Base-by-base conservation (phyloP, 1,284 basidiomycete species). In the Naganishia albida region DNA sequence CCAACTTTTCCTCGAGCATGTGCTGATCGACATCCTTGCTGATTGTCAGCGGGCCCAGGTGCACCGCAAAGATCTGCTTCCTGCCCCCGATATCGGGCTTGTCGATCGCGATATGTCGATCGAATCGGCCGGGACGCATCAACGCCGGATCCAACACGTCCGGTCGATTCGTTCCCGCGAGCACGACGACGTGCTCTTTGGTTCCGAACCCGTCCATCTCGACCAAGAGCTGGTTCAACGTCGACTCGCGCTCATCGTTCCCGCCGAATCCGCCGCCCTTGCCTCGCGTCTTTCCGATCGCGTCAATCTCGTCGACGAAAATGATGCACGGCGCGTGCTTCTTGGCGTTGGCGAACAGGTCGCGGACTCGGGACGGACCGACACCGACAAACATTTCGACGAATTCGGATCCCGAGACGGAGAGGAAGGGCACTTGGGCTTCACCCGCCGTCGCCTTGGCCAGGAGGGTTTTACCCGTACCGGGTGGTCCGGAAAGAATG, bases 331-430 rank as follows among this genome's bases (percentile, higher is more conserved):
- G 95, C 0, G 96, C 93, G 76, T 96, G 87, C 83, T 98, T 98
- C 85, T 93, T 95, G 63, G 95, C 95, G 2, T 89, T 93, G 34
- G 93, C 90, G 77, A 99, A 99, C 63, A 99, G 86, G 80, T 99
- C 95, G 62, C 95, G 88, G 15, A 99, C 96, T 71, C 96, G 88
- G 13, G 93, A 96, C 2, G 95, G 93, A 72, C 95, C 95, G 64
- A 99, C 96, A 82, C 95, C 95, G 70, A 99, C 96, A 76, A 99
- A 99, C 93, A 99, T 98, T 81, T 99, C 96, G 69, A 99, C 93
- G 75, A 99, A 99, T 78, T 99, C 96, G 63, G 95, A 98, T 63
- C 96, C 95, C 50, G 95, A 98, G 44, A 99, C 95, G 28, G 93
- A 96, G 63, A 98, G 85, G 87, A 99, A 99, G 44, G 95, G 95